Base-by-base conservation (phyloP, 768 basidiomycete genomes). In the Panaeolus papilionaceus region DNA sequence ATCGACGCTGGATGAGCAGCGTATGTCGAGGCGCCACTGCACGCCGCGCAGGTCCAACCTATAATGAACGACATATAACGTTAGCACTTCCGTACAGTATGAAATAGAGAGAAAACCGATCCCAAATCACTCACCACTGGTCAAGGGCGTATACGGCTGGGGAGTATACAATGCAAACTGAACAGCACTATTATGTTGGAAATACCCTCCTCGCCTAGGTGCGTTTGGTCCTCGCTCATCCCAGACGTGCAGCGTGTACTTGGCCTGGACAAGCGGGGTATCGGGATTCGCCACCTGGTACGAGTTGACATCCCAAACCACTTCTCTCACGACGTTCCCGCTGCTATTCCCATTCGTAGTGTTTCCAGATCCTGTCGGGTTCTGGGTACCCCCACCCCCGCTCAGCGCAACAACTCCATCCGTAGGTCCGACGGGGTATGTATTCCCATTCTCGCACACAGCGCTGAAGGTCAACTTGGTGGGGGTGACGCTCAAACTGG, bases 121-220 rank as follows among this genome's bases (percentile, higher is more conserved):
- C 14, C 18, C 16, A 39, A 44, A 38, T 16, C 1, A 71, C 78
- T 67, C 54, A 79, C 78, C 77, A 61, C 69, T 71, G 20, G 84
- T 75, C 8, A 94, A 74, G 5, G 88, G 83, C 0, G 90, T 93
- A 75, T 95, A 94, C 14, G 83, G 23, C 71, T 87, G 86, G 0
- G 95, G 94, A 0, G 89, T 88, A 74, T 96, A 98, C 73, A 98
- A 78, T 49, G 94, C 94, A 81, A 98, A 97, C 73, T 87, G 82
- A 61, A 94, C 80, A 0, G 84, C 87, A 47, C 84, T 85, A 73
- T 93, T 92, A 51, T 91, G 88, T 71, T 82, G 81, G 70, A 98
- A 80, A 72, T 84, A 84, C 2, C 96, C 95, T 0, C 88, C 85
- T 28, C 79, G 75, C 47, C 88, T 82, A 14, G 81, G 79, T 0